Evolutionary conservation across 2,329 filamentous ascomycete species (phyloP).

Genomic region (Beauveria scarabaeidicola): DNA sequence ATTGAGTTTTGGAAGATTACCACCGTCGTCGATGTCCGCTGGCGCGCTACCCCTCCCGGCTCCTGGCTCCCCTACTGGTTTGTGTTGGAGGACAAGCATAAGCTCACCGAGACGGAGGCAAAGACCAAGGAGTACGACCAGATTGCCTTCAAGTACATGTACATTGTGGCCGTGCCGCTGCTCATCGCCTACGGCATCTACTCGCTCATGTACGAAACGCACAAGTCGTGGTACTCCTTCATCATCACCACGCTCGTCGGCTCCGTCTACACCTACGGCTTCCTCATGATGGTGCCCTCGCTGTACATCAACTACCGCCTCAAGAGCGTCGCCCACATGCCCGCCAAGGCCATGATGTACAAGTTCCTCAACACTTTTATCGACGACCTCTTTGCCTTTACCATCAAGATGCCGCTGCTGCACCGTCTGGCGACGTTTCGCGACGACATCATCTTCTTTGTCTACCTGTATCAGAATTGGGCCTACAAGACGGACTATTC

Average conservation of each 20-base stretch:
- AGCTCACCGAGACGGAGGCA: slow-evolving; percentile 87
- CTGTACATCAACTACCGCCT: slow-evolving; percentile 99
- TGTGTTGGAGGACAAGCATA: slow-evolving; percentile 91
- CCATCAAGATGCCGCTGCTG: slow-evolving; percentile 96
- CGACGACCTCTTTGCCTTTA: slow-evolving; percentile 96
- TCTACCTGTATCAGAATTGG: slow-evolving; percentile 92
- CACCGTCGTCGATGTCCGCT: slow-evolving; percentile 80
- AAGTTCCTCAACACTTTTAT: slow-evolving; percentile 99
- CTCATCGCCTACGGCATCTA: slow-evolving; percentile 84
- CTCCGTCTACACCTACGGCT: slow-evolving; percentile 94
- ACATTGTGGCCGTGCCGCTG: slow-evolving; percentile 81
- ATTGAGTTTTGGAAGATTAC: slow-evolving; percentile 88
- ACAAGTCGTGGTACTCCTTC: slow-evolving; percentile 98
- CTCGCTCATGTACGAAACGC: slow-evolving; percentile 82
- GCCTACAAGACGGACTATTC: slow-evolving; percentile 87
- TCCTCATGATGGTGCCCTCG: slow-evolving; percentile 97
- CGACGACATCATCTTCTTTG: slow-evolving; percentile 96
- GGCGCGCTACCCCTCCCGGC: slow-evolving; percentile 59
- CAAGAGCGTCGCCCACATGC: slow-evolving; percentile 95
- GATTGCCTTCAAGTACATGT: slow-evolving; percentile 96
- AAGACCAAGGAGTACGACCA: slow-evolving; percentile 98
- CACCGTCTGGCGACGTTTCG: slow-evolving; percentile 87
- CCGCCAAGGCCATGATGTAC: slow-evolving; percentile 91
- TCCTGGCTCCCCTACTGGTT: slow-evolving; percentile 72
- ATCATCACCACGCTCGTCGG: slow-evolving; percentile 91